Base-by-base conservation (phyloP, 352 stramenopile genomes). In the Phytophthora citricola region DNA sequence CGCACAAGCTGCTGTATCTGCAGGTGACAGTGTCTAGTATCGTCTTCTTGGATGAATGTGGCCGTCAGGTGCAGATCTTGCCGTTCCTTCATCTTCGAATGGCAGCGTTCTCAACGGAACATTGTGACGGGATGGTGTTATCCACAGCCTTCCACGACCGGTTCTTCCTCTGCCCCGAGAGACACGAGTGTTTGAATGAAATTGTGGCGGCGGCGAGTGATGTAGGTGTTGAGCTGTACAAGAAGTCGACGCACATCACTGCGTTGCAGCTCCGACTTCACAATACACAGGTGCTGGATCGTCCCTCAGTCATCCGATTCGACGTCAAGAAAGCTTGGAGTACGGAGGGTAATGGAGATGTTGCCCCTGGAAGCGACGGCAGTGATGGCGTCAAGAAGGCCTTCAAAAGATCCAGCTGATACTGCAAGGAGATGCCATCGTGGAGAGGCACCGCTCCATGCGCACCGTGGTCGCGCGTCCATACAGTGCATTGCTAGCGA, bases 351-450 rank as follows among this genome's bases (percentile, higher is more conserved):
- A 74, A 64, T 29, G 69, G 52, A 14, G 65, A 77, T 17, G 56
- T 31, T 39, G 26, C 62, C 4, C 46, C 54, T 31, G 64, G 20
- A 46, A 71, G 64, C 40, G 58, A 69, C 6, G 17, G 22, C 5
- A 70, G 60, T 47, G 73, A 83, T 31, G 77, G 73, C 11, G 59
- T 44, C 12, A 82, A 66, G 47, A 78, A 72, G 15, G 40, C 45
- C 27, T 79, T 73, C 56, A 73, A 82, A 66, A 75, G n/a, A 87
- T 89, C 36, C 85, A 91, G 44, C 66, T 93, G 22, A 84, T 93
- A 38, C 56, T 93, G 49, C 81, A 91, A 56, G 71, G 71, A n/a
- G 67, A 78, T 17, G 72, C 67, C 15, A 26, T 93, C 4, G 68
- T 93, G 48, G 85, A 91, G 58, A 78, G 89, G 54, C 85, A 91